Evolutionary conservation across 148 eudicot species (phyloP).

Genomic region (Pouteria glomerata): DNA sequence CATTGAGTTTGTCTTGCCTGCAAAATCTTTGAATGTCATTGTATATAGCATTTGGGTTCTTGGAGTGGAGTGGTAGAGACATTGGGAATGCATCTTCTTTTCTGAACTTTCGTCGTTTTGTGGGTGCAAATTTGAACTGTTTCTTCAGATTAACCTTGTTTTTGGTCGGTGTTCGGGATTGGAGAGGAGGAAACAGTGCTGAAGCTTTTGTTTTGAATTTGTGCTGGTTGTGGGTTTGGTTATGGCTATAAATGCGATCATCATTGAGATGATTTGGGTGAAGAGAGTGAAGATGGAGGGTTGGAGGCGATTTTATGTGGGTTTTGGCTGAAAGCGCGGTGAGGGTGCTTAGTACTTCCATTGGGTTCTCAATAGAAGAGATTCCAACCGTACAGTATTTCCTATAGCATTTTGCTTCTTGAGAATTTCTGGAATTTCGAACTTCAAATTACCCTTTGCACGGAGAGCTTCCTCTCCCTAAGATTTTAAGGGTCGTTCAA

Average conservation of each 20-base stretch:
- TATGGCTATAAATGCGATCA: no score
- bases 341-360: slow-evolving; percentile 15
- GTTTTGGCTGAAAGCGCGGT: slow-evolving; percentile 8
- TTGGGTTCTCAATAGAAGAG: neutral
- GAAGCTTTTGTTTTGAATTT: slow-evolving; percentile 15
- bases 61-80: slow-evolving; percentile 56
- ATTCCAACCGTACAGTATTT: no score
- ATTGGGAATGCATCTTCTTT: slow-evolving; percentile 37
- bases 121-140: neutral
- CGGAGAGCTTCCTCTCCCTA: no score
- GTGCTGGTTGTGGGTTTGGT: neutral
- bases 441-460: no score
- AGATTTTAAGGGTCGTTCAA: no score
- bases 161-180: slow-evolving; percentile 6
- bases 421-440: no score
- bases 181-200: neutral
- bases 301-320: neutral
- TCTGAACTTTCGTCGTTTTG: slow-evolving; percentile 9
- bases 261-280: slow-evolving; percentile 9
- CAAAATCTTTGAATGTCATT: slow-evolving; percentile 58
- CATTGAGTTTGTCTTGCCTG: slow-evolving; percentile 43
- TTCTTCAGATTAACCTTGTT: neutral
- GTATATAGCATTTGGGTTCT: slow-evolving; percentile 61
- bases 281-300: neutral
- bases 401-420: no score